Conservation (phyloP, 768 basidiomycete genomes). For the Boletus bicolor region DNA sequence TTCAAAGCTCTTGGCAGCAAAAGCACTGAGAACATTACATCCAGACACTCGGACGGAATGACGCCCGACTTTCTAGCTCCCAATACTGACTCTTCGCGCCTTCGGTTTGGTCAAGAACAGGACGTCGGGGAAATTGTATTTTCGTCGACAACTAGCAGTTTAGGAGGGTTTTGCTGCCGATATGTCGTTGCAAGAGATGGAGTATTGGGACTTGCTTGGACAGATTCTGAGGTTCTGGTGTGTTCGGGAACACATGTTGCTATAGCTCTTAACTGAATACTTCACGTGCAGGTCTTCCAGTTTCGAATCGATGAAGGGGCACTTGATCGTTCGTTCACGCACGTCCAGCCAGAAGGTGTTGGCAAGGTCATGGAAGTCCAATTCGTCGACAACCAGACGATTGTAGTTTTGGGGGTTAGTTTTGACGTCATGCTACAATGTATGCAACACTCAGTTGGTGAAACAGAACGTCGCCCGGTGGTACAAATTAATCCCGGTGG, state of each 20-base stretch:
- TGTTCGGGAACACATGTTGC: not conserved
- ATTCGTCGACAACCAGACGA: slow-evolving; percentile 20
- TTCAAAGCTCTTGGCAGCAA: slow-evolving; percentile 54
- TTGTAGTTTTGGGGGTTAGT: slow-evolving; percentile 29
- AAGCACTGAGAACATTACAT: slow-evolving; percentile 46
- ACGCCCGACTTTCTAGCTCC: slow-evolving; percentile 22
- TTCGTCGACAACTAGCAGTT: slow-evolving; percentile 9
- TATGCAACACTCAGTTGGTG: slow-evolving; percentile 3
- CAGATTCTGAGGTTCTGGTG: slow-evolving; percentile 34
- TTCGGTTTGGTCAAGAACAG: slow-evolving; percentile 25
- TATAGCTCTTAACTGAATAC: not conserved
- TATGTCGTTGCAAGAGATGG: slow-evolving; percentile 25
- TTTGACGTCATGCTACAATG: not conserved
- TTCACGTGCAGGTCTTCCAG: slow-evolving; percentile 18
- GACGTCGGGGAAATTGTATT: slow-evolving; percentile 16
- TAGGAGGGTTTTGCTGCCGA: slow-evolving; percentile 18
- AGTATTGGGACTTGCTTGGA: slow-evolving; percentile 47
- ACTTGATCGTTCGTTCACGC: slow-evolving; percentile 2
- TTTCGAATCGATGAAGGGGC: slow-evolving; percentile 7
- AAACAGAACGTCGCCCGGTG: slow-evolving; percentile 15
- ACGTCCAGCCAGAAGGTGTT: slow-evolving; percentile 18
- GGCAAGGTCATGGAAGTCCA: slow-evolving; percentile 21
- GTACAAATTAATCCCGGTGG: slow-evolving; percentile 18
- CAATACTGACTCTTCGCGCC: slow-evolving; percentile 17
- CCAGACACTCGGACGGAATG: slow-evolving; percentile 18